A percentile compares a stretch with the other conserved stretches of the same genome.
Conservation (phyloP, 148 eudicot species). For the Arctostaphylos glauca region DNA sequence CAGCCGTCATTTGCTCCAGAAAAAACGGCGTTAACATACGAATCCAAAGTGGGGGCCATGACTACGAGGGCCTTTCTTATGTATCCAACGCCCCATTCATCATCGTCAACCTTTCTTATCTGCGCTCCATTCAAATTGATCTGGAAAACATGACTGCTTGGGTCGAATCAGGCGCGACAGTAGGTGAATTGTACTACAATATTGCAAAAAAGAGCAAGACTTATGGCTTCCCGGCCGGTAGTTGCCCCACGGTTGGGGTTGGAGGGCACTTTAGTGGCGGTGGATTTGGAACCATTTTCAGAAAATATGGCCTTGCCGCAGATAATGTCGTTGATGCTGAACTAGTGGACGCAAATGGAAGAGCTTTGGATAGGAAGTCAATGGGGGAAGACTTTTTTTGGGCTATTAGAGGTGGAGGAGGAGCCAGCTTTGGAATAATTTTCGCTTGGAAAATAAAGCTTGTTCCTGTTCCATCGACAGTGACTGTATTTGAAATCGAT, state of each 20-base stretch:
- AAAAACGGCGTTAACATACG: too few species aligned
- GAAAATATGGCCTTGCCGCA: constrained; percentile 45
- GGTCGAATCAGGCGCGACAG: constrained; percentile 44
- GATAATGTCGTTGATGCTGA: constrained; percentile 41
- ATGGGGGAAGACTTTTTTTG: constrained; percentile 52
- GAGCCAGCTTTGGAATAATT: constrained; percentile 40
- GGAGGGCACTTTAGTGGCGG: constrained; percentile 46
- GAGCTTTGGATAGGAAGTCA: constrained; percentile 27
- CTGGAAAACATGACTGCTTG: constrained; percentile 26
- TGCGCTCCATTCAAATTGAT: constrained; percentile 29
- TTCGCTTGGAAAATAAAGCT: constrained; percentile 33
- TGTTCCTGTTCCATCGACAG: neutral
- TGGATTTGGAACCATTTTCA: constrained; percentile 36
- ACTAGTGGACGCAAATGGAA: constrained; percentile 30
- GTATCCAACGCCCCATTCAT: constrained; percentile 29
- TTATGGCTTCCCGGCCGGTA: constrained; percentile 38
- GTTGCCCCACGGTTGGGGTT: constrained; percentile 36
- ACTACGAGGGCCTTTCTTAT: constrained; percentile 43
- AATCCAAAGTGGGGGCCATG: constrained; percentile 46
- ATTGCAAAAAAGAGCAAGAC: constrained; percentile 30
- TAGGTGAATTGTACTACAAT: constrained; percentile 39
- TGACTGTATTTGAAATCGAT: neutral
- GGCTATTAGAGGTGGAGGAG: constrained; percentile 50
- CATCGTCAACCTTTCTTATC: constrained; percentile 28
- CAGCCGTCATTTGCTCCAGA: constrained; percentile 31